phyloP scores from a whole-genome alignment of 129 eudicot species.

The Rutidosis leptorrhynchoides region DNA sequence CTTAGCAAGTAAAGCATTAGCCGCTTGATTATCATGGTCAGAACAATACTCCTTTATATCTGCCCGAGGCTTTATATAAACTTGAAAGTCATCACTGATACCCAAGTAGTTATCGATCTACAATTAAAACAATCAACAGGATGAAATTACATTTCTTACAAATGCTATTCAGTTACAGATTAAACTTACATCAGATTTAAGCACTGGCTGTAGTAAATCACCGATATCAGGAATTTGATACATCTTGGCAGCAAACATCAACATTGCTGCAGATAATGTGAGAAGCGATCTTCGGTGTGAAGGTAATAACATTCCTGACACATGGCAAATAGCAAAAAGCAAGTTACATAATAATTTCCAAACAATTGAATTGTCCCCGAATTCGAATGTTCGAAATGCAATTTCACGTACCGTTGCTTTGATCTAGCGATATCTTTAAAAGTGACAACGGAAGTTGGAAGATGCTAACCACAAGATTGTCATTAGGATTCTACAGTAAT shows the following conservation, averaged over 20 bases:
- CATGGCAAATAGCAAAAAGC: conserved; percentile 12
- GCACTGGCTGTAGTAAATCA: conserved; percentile 49
- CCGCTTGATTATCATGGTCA: conserved; percentile 41
- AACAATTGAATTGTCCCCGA: too few relatives aligned
- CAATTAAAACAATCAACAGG: conserved; percentile 4
- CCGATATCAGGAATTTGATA: conserved; percentile 66
- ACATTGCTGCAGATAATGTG: conserved; percentile 71
- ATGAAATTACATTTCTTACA: background rate
- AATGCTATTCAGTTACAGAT: background rate
- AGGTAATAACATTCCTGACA: conserved; percentile 59
- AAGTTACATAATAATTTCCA: conserved; percentile 5
- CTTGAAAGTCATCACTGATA: conserved; percentile 80
- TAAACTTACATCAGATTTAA: conserved; percentile 64
- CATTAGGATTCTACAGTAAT: conserved; percentile 55
- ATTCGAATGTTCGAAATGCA: background rate
- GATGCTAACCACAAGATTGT: conserved; percentile 60
- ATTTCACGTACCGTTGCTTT: conserved; percentile 47
- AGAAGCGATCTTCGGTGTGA: conserved; percentile 70
- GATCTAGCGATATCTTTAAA: conserved; percentile 56
- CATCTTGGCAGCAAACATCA: conserved; percentile 78
- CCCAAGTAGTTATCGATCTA: conserved; percentile 78
- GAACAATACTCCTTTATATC: conserved; percentile 63
- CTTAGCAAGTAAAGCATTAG: too few relatives aligned
- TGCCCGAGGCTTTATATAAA: conserved; percentile 60
- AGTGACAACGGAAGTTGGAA: conserved; percentile 87